A percentile compares a stretch with the other conserved stretches of the same genome.
phyloP scores from a whole-genome alignment of 208 protist species.

The Blastocrithidia nonstop region DNA sequence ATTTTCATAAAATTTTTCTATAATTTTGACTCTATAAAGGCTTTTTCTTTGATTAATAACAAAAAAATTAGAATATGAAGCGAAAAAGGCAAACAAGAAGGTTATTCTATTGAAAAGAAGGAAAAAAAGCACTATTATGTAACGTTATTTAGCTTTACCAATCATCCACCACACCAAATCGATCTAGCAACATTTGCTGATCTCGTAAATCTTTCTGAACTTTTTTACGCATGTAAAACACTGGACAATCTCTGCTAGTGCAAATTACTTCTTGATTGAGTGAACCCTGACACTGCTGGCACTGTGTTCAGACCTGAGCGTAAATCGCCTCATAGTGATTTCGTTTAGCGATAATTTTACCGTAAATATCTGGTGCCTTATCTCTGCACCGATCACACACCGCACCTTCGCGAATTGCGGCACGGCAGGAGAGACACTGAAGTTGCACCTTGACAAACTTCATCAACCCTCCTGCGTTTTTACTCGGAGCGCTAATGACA shows the following conservation, averaged over 20 bases:
- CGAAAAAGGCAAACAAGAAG: too few relatives aligned
- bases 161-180: conserved; percentile 90
- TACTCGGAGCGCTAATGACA: conserved; percentile 85
- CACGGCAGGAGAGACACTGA: conserved; percentile 93
- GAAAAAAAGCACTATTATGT: too few relatives aligned
- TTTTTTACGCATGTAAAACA: conserved; percentile 99
- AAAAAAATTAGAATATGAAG: too few relatives aligned
- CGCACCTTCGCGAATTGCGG: conserved; percentile 51
- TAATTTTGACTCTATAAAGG: too few relatives aligned
- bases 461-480: conserved; percentile 90
- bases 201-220: conserved; percentile 96
- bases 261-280: conserved; percentile 95
- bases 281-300: conserved; percentile 97
- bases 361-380: conserved; percentile 88
- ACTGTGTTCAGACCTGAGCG: conserved; percentile 97
- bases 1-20: too few relatives aligned
- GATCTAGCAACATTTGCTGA: conserved; percentile 83
- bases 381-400: conserved; percentile 86
- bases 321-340: conserved; percentile 93
- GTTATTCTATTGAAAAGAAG: too few relatives aligned
- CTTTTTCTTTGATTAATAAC: too few relatives aligned
- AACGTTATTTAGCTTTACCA: conserved; percentile 53
- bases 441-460: conserved; percentile 92
- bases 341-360: conserved; percentile 79
- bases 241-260: conserved; percentile 96